Evolutionary conservation across 352 stramenopile genomes (phyloP).

Genomic region (Pythium dissotocum): DNA sequence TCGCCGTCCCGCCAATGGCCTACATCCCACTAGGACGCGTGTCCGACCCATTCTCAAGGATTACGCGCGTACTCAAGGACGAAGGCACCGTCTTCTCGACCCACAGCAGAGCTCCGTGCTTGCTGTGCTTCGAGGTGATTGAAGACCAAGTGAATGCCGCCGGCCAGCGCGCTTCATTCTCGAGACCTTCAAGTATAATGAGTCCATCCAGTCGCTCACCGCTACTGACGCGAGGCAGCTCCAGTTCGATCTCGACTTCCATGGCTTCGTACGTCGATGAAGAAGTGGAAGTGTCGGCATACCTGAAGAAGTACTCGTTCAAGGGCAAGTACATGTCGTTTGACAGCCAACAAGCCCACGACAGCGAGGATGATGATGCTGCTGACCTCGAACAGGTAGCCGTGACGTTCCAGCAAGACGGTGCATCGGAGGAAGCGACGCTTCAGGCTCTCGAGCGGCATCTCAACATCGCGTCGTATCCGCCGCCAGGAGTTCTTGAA

Average conservation of each 20-base stretch:
- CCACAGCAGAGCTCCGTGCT: slow-evolving; percentile 65
- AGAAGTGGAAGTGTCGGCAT: slow-evolving; percentile 47
- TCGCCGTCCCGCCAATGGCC: slow-evolving; percentile 66
- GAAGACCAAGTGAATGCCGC: slow-evolving; percentile 70
- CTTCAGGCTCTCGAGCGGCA: slow-evolving; percentile 25
- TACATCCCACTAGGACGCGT: slow-evolving; percentile 76
- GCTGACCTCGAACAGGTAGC: slow-evolving; percentile 31
- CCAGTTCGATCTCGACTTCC: slow-evolving; percentile 25
- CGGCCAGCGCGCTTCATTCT: slow-evolving; percentile 38
- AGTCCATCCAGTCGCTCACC: background rate
- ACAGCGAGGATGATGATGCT: slow-evolving; percentile 30
- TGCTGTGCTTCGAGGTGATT: slow-evolving; percentile 82
- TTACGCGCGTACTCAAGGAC: slow-evolving; percentile 61
- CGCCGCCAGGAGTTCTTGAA: background rate
- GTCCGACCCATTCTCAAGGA: slow-evolving; percentile 67
- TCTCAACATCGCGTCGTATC: slow-evolving; percentile 14
- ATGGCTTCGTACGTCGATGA: slow-evolving; percentile 35
- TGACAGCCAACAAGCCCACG: slow-evolving; percentile 34
- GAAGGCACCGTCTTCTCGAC: slow-evolving; percentile 86
- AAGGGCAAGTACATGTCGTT: slow-evolving; percentile 57
- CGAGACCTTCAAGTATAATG: slow-evolving; percentile 1
- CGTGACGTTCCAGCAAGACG: slow-evolving; percentile 17
- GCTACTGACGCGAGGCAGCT: slow-evolving; percentile 15
- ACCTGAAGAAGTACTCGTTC: slow-evolving; percentile 62
- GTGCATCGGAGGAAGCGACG: slow-evolving; percentile 11